A percentile compares a stretch with the other conserved stretches of the same genome.
Evolutionary conservation across 2,329 filamentous ascomycete genomes (phyloP).

Genomic region (Ceratocystis destructans): DNA sequence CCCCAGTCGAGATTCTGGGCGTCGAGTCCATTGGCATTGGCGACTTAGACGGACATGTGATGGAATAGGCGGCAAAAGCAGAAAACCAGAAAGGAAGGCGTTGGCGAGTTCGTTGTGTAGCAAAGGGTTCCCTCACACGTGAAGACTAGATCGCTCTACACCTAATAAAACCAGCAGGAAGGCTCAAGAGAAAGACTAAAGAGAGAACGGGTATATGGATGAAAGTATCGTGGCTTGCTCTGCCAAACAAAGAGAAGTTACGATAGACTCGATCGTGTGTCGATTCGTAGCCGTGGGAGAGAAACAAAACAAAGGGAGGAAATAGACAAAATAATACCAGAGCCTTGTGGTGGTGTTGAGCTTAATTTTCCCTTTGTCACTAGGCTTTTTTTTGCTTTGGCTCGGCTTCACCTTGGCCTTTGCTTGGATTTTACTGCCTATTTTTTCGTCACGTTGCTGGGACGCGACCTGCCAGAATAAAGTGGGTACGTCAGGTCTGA

Average conservation of each 20-base stretch:
- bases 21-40: slow-evolving; percentile 16
- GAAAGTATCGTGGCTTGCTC: background rate
- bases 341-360: background rate
- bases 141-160: no score
- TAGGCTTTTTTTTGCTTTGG: background rate
- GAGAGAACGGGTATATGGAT: background rate
- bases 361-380: background rate
- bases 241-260: background rate
- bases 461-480: slow-evolving; percentile 7
- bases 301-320: slow-evolving; percentile 6
- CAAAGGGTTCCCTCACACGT: no score
- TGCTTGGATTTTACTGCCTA: background rate
- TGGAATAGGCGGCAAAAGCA: background rate
- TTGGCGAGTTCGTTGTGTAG: background rate
- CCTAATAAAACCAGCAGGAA: no score
- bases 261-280: background rate
- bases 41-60: slow-evolving; percentile 10
- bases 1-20: slow-evolving; percentile 17
- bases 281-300: background rate
- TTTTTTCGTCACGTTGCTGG: slow-evolving; percentile 16
- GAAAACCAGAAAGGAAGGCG: background rate
- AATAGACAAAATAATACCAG: background rate
- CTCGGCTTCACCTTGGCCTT: background rate
- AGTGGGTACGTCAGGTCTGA: background rate
- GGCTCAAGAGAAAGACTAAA: no score